Evolutionary conservation across 2,329 filamentous ascomycete genomes (phyloP).

Genomic region (Fusarium penzigii): DNA sequence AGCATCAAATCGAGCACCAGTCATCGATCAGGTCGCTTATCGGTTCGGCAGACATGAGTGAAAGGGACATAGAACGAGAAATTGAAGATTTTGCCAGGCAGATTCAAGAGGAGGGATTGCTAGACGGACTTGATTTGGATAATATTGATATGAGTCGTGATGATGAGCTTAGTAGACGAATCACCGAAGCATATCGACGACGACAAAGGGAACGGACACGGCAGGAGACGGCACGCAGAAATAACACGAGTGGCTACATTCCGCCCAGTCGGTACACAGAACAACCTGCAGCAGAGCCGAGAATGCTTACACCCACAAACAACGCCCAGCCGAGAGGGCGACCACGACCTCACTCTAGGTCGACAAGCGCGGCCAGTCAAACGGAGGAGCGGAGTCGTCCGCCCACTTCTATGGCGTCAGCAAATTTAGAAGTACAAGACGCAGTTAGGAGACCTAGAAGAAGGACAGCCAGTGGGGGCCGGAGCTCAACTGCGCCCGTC

Average conservation of each 20-base stretch:
- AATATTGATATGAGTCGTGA: conserved; percentile 83
- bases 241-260: conserved; percentile 37
- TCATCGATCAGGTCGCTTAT: conserved; percentile 84
- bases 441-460: conserved; percentile 39
- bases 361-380: conserved; percentile 44
- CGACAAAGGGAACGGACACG: conserved; percentile 67
- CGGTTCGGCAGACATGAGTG: conserved; percentile 74
- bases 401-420: conserved; percentile 36
- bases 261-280: conserved; percentile 38
- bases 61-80: conserved; percentile 79
- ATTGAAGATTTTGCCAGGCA: conserved; percentile 89
- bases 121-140: conserved; percentile 87
- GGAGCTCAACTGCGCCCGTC: conserved; percentile 54
- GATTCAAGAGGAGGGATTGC: conserved; percentile 81
- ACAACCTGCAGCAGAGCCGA: conserved; percentile 22
- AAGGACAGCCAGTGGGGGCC: conserved; percentile 55
- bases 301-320: conserved; percentile 30
- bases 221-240: conserved; percentile 48
- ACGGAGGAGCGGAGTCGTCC: conserved; percentile 54
- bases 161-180: conserved; percentile 86
- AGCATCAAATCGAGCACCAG: conserved; percentile 79
- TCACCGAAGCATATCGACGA: conserved; percentile 83
- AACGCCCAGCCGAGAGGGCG: conserved; percentile 32
- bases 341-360: conserved; percentile 46
- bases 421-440: conserved; percentile 36